phyloP scores from a whole-genome alignment of 2,329 filamentous ascomycete species.

The Alternaria consortialis region DNA sequence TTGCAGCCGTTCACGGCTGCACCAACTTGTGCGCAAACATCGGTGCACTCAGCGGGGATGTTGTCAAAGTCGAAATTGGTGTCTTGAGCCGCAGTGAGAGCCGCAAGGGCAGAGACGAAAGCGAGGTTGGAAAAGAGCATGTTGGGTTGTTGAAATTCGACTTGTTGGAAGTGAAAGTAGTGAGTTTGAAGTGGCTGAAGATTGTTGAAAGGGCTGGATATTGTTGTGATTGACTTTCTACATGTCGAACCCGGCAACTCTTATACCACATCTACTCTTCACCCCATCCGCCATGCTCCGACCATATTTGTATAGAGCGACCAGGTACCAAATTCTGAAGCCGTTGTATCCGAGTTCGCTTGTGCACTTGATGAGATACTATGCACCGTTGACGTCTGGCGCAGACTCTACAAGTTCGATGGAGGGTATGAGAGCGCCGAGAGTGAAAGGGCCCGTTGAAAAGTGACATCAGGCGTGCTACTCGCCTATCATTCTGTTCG shows the following conservation, averaged over 20 bases:
- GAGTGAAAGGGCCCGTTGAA: not conserved
- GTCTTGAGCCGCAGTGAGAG: conserved; percentile 36
- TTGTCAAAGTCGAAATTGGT: conserved; percentile 36
- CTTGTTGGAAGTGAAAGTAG: not conserved
- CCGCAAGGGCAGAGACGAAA: conserved; percentile 35
- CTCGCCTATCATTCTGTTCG: not conserved
- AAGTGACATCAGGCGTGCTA: not conserved
- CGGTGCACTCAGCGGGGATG: conserved; percentile 40
- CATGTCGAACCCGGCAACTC: not conserved
- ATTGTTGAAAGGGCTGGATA: not conserved
- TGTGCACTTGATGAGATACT: not conserved
- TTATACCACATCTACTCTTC: conserved; percentile 7
- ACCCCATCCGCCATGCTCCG: not conserved
- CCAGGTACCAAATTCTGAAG: not conserved
- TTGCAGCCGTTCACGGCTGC: conserved; percentile 37
- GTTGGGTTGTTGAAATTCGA: conserved; percentile 1
- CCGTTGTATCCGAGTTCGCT: conserved; percentile 2
- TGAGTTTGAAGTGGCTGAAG: not conserved
- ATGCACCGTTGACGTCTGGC: not conserved
- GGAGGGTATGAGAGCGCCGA: not conserved
- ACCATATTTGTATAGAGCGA: not conserved
- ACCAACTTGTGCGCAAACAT: conserved; percentile 38
- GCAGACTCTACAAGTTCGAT: not conserved
- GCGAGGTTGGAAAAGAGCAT: conserved; percentile 37
- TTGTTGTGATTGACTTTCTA: conserved; percentile 1